phyloP scores from a whole-genome alignment of 768 basidiomycete genomes.

The Glaciozyma antarctica region DNA sequence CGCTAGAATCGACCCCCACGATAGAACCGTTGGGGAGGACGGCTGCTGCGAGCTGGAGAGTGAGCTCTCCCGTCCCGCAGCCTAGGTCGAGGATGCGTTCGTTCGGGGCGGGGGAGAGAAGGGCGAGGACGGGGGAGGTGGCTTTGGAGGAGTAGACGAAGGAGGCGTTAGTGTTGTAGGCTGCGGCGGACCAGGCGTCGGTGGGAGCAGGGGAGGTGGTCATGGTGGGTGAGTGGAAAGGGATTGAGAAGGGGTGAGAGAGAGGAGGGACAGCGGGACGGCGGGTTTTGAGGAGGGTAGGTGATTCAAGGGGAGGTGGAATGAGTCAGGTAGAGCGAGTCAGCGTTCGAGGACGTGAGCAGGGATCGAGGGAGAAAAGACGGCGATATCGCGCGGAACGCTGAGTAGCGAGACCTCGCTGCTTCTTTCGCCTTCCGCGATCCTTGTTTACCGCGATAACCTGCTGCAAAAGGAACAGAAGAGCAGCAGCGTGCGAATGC shows the following conservation, averaged over 20 bases:
- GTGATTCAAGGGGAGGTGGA: no score
- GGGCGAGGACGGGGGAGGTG: slow-evolving; percentile 48
- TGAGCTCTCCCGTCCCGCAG: slow-evolving; percentile 75
- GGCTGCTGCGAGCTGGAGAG: slow-evolving; percentile 48
- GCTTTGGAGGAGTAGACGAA: slow-evolving; percentile 57
- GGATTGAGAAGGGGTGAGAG: neutral
- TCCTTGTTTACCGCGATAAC: no score
- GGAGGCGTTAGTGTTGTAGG: slow-evolving; percentile 56
- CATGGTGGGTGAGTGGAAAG: no score
- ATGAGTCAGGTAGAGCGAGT: no score
- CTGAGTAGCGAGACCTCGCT: no score
- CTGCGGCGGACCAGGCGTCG: slow-evolving; percentile 52
- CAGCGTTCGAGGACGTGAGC: no score
- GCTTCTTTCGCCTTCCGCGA: no score
- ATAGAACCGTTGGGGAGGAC: slow-evolving; percentile 52
- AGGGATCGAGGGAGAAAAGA: no score
- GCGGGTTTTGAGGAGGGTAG: neutral
- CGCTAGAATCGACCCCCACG: slow-evolving; percentile 54
- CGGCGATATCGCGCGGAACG: no score
- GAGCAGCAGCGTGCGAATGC: no score
- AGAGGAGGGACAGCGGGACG: neutral
- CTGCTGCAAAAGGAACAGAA: no score
- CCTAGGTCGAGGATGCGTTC: slow-evolving; percentile 53
- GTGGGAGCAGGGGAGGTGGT: neutral
- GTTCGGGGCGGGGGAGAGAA: slow-evolving; percentile 48